Evolutionary conservation across 257 asterid species (phyloP).

Genomic region (Forsythia viridissima): DNA sequence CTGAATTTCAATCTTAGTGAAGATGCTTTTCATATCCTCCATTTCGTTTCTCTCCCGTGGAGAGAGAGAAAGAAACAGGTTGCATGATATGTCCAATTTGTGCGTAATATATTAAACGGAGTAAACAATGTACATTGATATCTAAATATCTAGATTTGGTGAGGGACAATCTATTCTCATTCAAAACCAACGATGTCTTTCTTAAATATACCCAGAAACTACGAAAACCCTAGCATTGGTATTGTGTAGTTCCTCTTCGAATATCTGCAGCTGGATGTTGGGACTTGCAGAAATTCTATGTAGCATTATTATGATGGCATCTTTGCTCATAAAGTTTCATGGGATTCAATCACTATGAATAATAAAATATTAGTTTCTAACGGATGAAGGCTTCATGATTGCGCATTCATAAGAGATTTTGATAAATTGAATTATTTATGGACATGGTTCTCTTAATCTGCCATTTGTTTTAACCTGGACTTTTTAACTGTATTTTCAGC

Average conservation of each 20-base stretch:
- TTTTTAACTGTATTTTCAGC: constrained; percentile 55
- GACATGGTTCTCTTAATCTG: background rate
- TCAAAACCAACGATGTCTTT: constrained; percentile 3
- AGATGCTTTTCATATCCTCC: background rate
- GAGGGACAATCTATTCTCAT: background rate
- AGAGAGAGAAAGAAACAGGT: background rate
- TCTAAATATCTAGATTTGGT: background rate
- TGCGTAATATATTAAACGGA: background rate
- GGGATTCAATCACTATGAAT: constrained; percentile 7
- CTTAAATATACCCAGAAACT: background rate
- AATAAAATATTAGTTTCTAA: background rate
- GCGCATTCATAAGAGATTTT: constrained; percentile 1
- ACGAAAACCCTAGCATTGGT: background rate
- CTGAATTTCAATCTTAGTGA: background rate
- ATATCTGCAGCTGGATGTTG: constrained; percentile 14
- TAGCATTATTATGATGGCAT: background rate
- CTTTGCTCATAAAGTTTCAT: background rate
- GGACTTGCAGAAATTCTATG: constrained; percentile 4
- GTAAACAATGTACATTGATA: background rate
- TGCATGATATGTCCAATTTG: background rate
- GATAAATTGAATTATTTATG: constrained; percentile 15
- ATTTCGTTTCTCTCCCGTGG: too few relatives aligned
- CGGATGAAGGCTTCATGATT: constrained; percentile 1
- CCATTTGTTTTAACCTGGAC: constrained; percentile 23
- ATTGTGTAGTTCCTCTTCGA: background rate